A percentile compares a stretch with the other conserved stretches of the same genome.
Evolutionary conservation across 78 protist genomes (phyloP).

Genomic region (Tieghemostelium lacteum): DNA sequence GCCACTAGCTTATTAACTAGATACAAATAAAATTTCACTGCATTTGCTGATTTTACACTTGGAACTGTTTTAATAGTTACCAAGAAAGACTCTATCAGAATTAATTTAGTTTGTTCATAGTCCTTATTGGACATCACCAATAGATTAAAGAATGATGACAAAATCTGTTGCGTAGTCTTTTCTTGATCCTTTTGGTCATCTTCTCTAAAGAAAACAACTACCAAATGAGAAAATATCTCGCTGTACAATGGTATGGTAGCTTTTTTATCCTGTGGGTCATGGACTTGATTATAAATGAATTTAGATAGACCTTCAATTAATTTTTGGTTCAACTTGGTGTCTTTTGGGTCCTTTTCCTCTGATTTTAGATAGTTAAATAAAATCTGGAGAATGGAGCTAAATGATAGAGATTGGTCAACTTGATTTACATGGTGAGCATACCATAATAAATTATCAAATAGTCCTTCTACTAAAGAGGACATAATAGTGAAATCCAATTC

Average conservation of each 20-base stretch:
- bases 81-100: background rate
- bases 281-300: constrained; percentile 19
- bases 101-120: background rate
- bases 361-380: too few relatives aligned
- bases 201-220: constrained; percentile 3
- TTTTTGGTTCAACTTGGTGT: too few relatives aligned
- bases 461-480: too few relatives aligned
- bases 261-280: constrained; percentile 14
- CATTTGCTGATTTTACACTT: background rate
- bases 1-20: background rate
- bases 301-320: constrained; percentile 42
- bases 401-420: too few relatives aligned
- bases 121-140: background rate
- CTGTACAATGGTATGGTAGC: background rate
- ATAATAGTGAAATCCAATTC: background rate
- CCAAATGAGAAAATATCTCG: constrained; percentile 1
- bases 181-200: background rate
- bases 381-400: too few relatives aligned
- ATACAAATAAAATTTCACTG: background rate
- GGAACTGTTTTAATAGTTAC: background rate
- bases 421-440: background rate
- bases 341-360: too few relatives aligned
- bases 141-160: constrained; percentile 14
- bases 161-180: constrained; percentile 12
- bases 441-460: constrained; percentile 35